Evolutionary conservation across 495 filamentous ascomycete genomes (phyloP), one percentile per base, ranked within the genome.

Genomic region (Ascodesmis nigricans): DNA sequence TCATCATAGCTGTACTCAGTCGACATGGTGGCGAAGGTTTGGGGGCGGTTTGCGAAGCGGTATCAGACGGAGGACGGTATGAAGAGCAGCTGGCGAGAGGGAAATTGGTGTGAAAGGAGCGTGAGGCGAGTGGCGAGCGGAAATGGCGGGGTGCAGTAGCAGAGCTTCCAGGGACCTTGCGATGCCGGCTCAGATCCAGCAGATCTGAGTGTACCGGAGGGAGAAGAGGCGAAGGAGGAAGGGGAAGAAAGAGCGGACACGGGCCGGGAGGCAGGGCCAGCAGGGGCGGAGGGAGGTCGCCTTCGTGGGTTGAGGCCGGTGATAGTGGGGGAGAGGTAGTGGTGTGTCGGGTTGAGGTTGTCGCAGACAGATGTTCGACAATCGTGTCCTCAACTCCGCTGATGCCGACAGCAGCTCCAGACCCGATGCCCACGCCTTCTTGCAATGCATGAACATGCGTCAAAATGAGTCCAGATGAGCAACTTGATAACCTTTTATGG

Each of bases 1-100:
- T 91, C 79, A 67, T 97, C 87, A 59, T 97, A 97, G 46, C 74
- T 84, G 64, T 97, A 97, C 55, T 95, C 87, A 45, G 79, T 79
- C 51, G 79, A 83, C 80, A 90, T 91, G 48, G 52, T 69, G 69
- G 55, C 45, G 25, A n/a, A n/a, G n/a, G n/a, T n/a, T n/a, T n/a
- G 31, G 25, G 38, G 30, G 11, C 23, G 6, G 23, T 25, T 25
- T 6, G 23, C 23, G 21, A 16, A 27, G 33, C 17, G 21, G 20
- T 25, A 27, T 7, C 8, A 9, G 29, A 11, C 9, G 29, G 15
- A 31, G 29, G 31, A 21, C 20, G 19, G 31, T 20, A 21, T 21
- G 10, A 34, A 18, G 31, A 20, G 10, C 19, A 21, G 1, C 16
- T 10, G 19, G 17, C 8, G 22, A 22, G 10, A 6, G 11, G 31